Evolutionary conservation across 2,329 filamentous ascomycete species (phyloP), one percentile per base, ranked within the genome.

Genomic region (Fusarium graminum): DNA sequence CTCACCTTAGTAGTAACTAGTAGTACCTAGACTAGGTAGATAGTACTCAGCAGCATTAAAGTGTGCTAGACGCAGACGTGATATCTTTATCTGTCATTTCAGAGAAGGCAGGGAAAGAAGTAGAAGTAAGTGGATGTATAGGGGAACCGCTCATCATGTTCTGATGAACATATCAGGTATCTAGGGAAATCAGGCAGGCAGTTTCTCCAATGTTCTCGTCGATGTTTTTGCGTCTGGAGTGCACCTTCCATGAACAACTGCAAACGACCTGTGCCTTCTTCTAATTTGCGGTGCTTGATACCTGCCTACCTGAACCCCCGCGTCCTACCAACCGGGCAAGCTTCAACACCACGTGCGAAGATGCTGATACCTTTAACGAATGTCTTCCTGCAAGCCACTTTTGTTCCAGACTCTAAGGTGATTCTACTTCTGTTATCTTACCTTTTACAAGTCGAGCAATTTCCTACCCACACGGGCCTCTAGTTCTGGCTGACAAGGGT

Each of bases 301-400:
- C 11, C 60, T 58, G 49, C 49, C 49, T 41, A 22, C 32, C 32
- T 32, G 25, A n/a, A 11, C 58, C 66, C 68, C 65, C 68, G 67
- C 57, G 65, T 42, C 39, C 39, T 58, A 26, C 29, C 65, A 50
- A 52, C 56, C 52, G 49, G 57, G 30, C 52, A 51, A 59, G 30
- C 52, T 58, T 68, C 69, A 72, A 67, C 59, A 69, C 67, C 69
- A 72, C 69, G 69, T 72, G 67, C 67, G 45, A 52, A 52, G 29
- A 49, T 43, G 57, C 59, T 56, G 51, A 50, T 55, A 50, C 56
- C 56, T 55, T 62, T 36, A 41, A 43, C 51, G 56, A 40, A 66
- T 46, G 40, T 22, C 46, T 56, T 36, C 17, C 49, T 53, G 38
- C 29, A 65, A 68, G 65, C 65, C 64, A 68, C 64, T 61, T 41